Evolutionary conservation across 257 asterid species (phyloP).

Genomic region (Solanum dulcamara): DNA sequence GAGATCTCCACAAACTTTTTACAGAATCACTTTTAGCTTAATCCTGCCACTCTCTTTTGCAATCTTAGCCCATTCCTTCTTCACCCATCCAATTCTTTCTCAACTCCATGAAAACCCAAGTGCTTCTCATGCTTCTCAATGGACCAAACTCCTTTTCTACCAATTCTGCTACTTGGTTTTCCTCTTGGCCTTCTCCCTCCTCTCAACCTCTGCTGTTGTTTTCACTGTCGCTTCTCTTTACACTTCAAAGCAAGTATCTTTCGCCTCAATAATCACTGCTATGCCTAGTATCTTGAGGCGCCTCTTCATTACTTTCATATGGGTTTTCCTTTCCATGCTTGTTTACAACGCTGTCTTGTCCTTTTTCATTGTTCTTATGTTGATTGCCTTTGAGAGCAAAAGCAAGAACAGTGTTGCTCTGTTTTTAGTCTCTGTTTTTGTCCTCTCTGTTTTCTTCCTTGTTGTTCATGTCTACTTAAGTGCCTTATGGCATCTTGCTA

Average conservation of each 20-base stretch:
- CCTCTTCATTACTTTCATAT: conserved; percentile 61
- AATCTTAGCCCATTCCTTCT: conserved; percentile 79
- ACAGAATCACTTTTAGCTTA: conserved; percentile 57
- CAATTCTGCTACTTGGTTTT: conserved; percentile 77
- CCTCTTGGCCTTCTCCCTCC: conserved; percentile 76
- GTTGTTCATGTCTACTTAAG: conserved; percentile 75
- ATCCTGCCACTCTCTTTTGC: conserved; percentile 90
- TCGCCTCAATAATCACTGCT: conserved; percentile 54
- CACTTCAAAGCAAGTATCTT: conserved; percentile 76
- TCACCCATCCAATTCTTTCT: conserved; percentile 66
- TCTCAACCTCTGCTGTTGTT: conserved; percentile 88
- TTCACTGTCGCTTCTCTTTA: conserved; percentile 90
- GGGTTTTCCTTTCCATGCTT: conserved; percentile 65
- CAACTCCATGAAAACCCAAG: conserved; percentile 49
- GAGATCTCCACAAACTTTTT: conserved; percentile 72
- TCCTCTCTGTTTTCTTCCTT: conserved; percentile 46
- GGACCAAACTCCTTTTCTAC: conserved; percentile 62
- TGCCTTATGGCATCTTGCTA: conserved; percentile 93
- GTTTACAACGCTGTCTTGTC: conserved; percentile 49
- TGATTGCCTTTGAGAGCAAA: conserved; percentile 47
- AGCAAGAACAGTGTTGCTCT: conserved; percentile 31
- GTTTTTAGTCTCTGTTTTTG: conserved; percentile 38
- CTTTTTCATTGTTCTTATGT: conserved; percentile 45
- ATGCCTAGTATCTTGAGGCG: conserved; percentile 70
- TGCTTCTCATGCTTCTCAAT: conserved; percentile 41